These are phyloP conservation scores for Selenicereus undatus DNA, from an alignment of 148 eudicot genomes.

Conservation along the genomic window DNA sequence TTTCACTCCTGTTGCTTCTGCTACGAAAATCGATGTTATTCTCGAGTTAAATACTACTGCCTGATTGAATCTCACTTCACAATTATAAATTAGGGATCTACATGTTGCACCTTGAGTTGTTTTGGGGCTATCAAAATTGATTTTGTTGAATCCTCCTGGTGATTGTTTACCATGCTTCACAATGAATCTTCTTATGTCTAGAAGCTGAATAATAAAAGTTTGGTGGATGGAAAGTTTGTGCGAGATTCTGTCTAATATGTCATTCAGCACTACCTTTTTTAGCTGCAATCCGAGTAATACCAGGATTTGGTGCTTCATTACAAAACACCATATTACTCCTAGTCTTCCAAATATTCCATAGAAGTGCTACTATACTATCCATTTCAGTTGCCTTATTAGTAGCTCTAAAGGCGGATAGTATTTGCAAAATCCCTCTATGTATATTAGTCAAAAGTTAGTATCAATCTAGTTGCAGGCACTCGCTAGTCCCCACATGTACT, in stretches of 20 bases:
- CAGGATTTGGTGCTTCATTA: neutral
- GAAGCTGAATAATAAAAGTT: too few relatives aligned
- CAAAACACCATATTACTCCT: neutral
- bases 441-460: too few relatives aligned
- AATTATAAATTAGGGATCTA: neutral
- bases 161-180: neutral
- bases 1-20: neutral
- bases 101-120: neutral
- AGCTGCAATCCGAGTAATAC: neutral
- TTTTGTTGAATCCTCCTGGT: neutral
- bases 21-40: neutral
- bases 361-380: too few relatives aligned
- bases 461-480: too few relatives aligned
- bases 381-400: too few relatives aligned
- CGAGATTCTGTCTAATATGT: neutral
- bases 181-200: too few relatives aligned
- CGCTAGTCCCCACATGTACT: too few relatives aligned
- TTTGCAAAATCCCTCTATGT: too few relatives aligned
- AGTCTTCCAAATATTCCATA: neutral
- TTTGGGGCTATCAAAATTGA: neutral
- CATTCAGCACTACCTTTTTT: neutral
- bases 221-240: too few relatives aligned
- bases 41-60: neutral
- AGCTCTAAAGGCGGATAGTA: too few relatives aligned
- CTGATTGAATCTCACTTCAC: neutral